These are phyloP conservation scores for Fibroporia radiculosa DNA, from an alignment of 768 basidiomycete genomes.

Conservation along the genomic window DNA sequence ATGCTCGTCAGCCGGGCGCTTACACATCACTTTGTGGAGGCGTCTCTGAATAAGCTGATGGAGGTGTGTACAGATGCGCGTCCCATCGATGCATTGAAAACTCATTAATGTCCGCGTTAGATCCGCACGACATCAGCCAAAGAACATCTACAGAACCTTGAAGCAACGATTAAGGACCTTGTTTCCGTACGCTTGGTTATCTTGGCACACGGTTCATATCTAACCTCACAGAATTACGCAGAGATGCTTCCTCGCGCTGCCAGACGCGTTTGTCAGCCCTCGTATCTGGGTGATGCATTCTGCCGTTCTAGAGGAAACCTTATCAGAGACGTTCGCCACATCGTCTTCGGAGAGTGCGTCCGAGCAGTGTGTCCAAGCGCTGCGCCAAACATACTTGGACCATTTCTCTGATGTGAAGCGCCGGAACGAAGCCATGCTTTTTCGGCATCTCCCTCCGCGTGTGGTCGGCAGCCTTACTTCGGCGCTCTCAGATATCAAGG, in stretches of 20 bases:
- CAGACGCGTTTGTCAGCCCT: conserved; percentile 72
- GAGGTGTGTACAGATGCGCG: conserved; percentile 57
- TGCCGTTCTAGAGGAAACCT: conserved; percentile 34
- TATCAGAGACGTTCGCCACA: conserved; percentile 34
- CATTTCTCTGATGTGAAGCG: conserved; percentile 63
- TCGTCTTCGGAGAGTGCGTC: conserved; percentile 17
- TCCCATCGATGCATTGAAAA: background rate
- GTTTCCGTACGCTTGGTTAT: conserved; percentile 43
- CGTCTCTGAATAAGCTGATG: conserved; percentile 53
- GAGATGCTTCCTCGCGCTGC: conserved; percentile 63
- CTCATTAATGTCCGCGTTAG: conserved; percentile 16
- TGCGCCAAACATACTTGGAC: conserved; percentile 43
- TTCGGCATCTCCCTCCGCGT: conserved; percentile 56
- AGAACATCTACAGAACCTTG: conserved; percentile 47
- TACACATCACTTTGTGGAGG: conserved; percentile 62
- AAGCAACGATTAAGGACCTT: conserved; percentile 44
- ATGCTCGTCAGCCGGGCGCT: conserved; percentile 62
- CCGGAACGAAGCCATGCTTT: conserved; percentile 77
- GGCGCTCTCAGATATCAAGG: conserved; percentile 50
- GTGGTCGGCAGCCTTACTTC: conserved; percentile 52
- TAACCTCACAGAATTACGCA: conserved; percentile 20
- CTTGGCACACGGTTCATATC: background rate
- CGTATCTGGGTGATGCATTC: conserved; percentile 55
- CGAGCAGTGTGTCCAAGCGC: conserved; percentile 31
- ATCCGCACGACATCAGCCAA: conserved; percentile 47